Base-by-base conservation (phyloP, 1,139 yeast species). In the Candida glucosophila region DNA sequence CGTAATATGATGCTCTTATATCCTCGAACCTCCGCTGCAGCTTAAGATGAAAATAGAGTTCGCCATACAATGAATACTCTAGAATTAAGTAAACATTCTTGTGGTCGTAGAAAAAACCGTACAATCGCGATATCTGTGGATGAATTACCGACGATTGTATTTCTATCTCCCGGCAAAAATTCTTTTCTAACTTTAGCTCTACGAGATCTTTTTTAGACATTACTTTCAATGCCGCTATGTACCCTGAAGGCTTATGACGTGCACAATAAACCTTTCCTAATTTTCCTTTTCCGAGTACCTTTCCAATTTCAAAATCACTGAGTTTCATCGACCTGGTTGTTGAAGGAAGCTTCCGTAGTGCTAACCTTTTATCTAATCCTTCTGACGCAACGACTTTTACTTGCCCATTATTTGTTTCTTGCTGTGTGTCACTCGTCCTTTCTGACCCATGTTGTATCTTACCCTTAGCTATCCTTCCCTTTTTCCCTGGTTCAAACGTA, bases 261-360 rank as follows among this genome's bases (percentile, higher is more conserved):
- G 81, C 97, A 43, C 95, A 82, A 51, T 86, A 88, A 0, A 90
- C 98, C 39, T 74, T 76, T 3, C 98, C 98, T 41, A 88, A 74
- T 49, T 86, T 86, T 3, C 98, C 98, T 46, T 83, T 85, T 0
- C 98, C 98, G 19, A 90, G 64, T 31, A 81, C 77, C 29, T 79
- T 70, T 8, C 98, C 98, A 23, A 90, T 67, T 40, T 86, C 95
- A 55, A 85, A 90, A 45, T 83, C 93, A 16, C 65, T 55, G 15
- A 77, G 47, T 2, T 56, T 35, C 26, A 40, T 29, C 26, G 26
- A 20, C 21, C 27, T 32, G 20, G 22, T 10, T 10, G 23, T 22
- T 11, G 29, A 12, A 4, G 24, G 24, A 12, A 26, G 18, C 19
- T 25, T 24, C 14, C 14, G 14, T 22, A 15, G 20, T 14, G 20